These are phyloP conservation scores for Acacia crassicarpa DNA, from an alignment of 306 rosid genomes.

Conservation along the genomic window DNA sequence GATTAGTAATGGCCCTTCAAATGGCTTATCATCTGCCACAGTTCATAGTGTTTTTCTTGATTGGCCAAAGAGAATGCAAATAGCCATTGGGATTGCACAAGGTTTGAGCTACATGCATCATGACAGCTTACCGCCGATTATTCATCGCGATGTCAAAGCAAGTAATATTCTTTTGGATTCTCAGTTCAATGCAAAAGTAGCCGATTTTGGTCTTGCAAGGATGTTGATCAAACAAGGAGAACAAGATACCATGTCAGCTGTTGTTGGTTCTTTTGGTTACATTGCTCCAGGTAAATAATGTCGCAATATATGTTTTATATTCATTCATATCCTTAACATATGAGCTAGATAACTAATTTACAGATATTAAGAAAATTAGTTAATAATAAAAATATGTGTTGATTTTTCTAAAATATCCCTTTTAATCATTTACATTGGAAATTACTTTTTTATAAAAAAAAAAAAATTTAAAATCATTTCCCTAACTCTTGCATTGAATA, in stretches of 20 bases:
- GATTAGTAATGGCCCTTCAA: constrained; percentile 24
- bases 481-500: too few relatives aligned
- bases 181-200: constrained; percentile 71
- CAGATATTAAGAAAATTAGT: too few relatives aligned
- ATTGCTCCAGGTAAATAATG: constrained; percentile 78
- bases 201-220: constrained; percentile 88
- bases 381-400: too few relatives aligned
- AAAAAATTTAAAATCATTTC: too few relatives aligned
- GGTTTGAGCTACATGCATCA: constrained; percentile 92
- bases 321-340: too few relatives aligned
- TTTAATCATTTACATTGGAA: too few relatives aligned
- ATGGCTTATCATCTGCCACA: too few relatives aligned
- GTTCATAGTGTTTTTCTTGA: constrained; percentile 25
- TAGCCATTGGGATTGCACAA: constrained; percentile 71
- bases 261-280: constrained; percentile 90
- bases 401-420: too few relatives aligned
- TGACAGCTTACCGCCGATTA: constrained; percentile 60
- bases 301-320: neutral
- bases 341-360: too few relatives aligned
- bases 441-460: too few relatives aligned
- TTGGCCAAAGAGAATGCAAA: constrained; percentile 72
- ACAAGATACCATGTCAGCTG: constrained; percentile 66
- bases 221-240: constrained; percentile 68
- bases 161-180: constrained; percentile 82
- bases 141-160: constrained; percentile 82